Evolutionary conservation across 2,329 filamentous ascomycete species (phyloP), one percentile per base, ranked within the genome.

Genomic region (Aureobasidium pullulans): DNA sequence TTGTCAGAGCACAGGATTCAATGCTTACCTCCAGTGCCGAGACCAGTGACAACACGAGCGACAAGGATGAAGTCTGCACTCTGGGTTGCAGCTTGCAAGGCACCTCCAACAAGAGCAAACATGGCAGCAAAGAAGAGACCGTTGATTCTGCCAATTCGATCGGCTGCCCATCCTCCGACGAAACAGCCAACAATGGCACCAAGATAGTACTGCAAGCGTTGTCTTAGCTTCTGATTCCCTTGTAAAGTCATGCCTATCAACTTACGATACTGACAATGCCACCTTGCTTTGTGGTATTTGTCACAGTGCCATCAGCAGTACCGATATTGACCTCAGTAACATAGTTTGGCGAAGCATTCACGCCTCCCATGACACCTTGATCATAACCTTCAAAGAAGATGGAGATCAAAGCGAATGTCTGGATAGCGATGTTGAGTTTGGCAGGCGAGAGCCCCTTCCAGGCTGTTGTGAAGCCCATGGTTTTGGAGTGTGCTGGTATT

Each of bases 301-400:
- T 81, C 31, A 81, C 74, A 3, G 71, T 75, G 29, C 76, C 79
- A 63, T 77, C 73, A 0, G 73, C 31, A 9, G 62, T 50, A 15
- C 79, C 79, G 47, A 81, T 80, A 46, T 73, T 73, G 8, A 79
- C 76, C 64, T 73, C 70, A 11, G 65, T 63, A 23, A 77, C 71
- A 65, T 75, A 78, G 50, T 69, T 66, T 1, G 74, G 73, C 11
- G 74, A 71, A 8, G 67, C 67, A 60, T 79, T 81, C 50, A 81
- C 77, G 42, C 76, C 76, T 50, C 79, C 78, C 73, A 80, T 77
- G n/a, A 81, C 78, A 54, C 79, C 79, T 64, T 81, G 79, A 61
- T 81, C 77, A 68, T 81, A 82, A 19, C 79, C 79, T 71, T 72
- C 68, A 63, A 75, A 76, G 64, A 76, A 71, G 44, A 70, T 68